Percentiles rank a stretch among this genome's conserved stretches.
phyloP scores from a whole-genome alignment of 2,329 filamentous ascomycete genomes.

The Talaromyces sp. region DNA sequence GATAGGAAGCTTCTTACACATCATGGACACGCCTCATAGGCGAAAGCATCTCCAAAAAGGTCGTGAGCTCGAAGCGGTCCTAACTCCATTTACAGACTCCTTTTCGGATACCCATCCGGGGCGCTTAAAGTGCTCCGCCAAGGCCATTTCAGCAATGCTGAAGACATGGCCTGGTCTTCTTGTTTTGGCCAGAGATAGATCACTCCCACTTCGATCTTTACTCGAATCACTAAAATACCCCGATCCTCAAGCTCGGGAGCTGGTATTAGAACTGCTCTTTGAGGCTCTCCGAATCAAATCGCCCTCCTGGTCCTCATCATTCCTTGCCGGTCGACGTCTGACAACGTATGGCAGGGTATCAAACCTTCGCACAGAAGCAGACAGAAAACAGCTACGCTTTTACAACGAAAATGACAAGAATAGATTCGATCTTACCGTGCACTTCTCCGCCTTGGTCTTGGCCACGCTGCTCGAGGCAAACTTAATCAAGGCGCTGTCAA shows the following conservation, averaged over 20 bases:
- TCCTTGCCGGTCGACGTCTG: conserved; percentile 82
- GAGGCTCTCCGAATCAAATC: conserved; percentile 83
- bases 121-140: conserved; percentile 77
- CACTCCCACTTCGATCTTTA: conserved; percentile 77
- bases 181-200: conserved; percentile 81
- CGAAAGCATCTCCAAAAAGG: conserved; percentile 81
- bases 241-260: conserved; percentile 58
- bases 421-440: conserved; percentile 72
- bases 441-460: conserved; percentile 85
- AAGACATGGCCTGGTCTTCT: conserved; percentile 93
- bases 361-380: conserved; percentile 65
- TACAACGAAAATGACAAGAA: conserved; percentile 66
- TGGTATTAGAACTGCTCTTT: conserved; percentile 84
- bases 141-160: conserved; percentile 84
- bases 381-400: conserved; percentile 46
- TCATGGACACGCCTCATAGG: conserved; percentile 77
- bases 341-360: conserved; percentile 96
- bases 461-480: conserved; percentile 81
- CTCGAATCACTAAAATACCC: conserved; percentile 61
- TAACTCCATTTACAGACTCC: conserved; percentile 90
- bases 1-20: conserved; percentile 79
- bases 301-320: conserved; percentile 90
- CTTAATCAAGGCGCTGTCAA: conserved; percentile 54
- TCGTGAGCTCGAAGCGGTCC: conserved; percentile 82
- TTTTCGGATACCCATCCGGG: conserved; percentile 55